phyloP scores from a whole-genome alignment of 1,139 yeast genomes.

The Entelexis sorbosivorans region DNA sequence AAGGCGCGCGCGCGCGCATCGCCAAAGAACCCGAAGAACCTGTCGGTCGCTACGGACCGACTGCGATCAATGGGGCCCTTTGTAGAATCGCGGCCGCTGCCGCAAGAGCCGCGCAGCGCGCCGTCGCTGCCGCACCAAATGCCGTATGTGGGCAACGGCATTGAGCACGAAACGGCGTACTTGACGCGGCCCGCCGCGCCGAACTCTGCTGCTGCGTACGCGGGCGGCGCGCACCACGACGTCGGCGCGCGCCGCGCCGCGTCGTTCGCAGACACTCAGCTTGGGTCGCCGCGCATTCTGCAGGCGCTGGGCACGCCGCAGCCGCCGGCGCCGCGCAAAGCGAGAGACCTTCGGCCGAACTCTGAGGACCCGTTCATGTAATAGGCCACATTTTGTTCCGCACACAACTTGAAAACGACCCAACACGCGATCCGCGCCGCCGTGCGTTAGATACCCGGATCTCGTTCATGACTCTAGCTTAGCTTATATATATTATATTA shows the following conservation, averaged over 20 bases:
- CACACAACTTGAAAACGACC: not conserved
- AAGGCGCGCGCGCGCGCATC: not conserved
- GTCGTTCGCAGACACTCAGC: not conserved
- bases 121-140: constrained; percentile 9
- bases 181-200: not conserved
- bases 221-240: not conserved
- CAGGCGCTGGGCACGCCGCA: not conserved
- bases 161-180: not conserved
- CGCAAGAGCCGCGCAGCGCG: constrained; percentile 13
- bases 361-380: not conserved
- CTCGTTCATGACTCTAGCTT: not conserved
- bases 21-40: not conserved
- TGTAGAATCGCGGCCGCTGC: constrained; percentile 13
- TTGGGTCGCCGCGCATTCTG: not conserved
- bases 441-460: too few species aligned
- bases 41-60: not conserved
- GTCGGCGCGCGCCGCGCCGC: not conserved
- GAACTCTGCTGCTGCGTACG: not conserved
- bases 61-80: not conserved
- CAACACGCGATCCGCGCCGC: too few species aligned
- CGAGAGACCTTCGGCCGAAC: not conserved
- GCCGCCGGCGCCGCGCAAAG: not conserved
- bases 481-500: not conserved
- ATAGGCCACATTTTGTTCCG: not conserved
- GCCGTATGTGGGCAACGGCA: not conserved